phyloP scores from a whole-genome alignment of 2,329 filamentous ascomycete genomes.

The Claviceps paspali region DNA sequence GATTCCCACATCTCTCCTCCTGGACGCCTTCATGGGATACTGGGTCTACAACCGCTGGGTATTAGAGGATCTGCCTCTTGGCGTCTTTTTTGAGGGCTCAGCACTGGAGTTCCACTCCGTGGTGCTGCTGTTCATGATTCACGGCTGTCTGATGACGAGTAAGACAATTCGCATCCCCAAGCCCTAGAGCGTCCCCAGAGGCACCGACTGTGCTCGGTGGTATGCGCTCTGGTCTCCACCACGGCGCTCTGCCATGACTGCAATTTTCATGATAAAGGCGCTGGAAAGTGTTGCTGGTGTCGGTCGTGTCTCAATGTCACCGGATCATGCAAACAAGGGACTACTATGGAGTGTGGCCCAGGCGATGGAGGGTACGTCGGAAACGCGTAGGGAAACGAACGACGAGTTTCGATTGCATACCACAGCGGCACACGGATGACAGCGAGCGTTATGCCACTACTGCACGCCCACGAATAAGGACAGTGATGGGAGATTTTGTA shows the following conservation, averaged over 20 bases:
- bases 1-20: slow-evolving; percentile 74
- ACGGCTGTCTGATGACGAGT: slow-evolving; percentile 89
- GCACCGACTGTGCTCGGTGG: not conserved
- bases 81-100: slow-evolving; percentile 51
- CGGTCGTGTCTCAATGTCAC: not conserved
- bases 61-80: slow-evolving; percentile 62
- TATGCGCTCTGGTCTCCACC: not conserved
- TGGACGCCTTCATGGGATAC: slow-evolving; percentile 75
- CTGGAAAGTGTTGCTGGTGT: not conserved
- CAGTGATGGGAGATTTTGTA: not conserved
- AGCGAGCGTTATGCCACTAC: too few species aligned
- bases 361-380: not conserved
- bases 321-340: not conserved
- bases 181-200: slow-evolving; percentile 30
- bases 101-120: slow-evolving; percentile 71
- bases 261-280: not conserved
- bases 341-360: not conserved
- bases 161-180: slow-evolving; percentile 93
- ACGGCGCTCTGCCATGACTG: not conserved
- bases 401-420: not conserved
- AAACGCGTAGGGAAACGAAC: too few species aligned
- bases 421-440: not conserved
- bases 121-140: slow-evolving; percentile 66
- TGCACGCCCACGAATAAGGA: too few species aligned
- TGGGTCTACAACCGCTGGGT: slow-evolving; percentile 76